Evolutionary conservation across 352 stramenopile species (phyloP).

Genomic region (Phytophthora europaea): DNA sequence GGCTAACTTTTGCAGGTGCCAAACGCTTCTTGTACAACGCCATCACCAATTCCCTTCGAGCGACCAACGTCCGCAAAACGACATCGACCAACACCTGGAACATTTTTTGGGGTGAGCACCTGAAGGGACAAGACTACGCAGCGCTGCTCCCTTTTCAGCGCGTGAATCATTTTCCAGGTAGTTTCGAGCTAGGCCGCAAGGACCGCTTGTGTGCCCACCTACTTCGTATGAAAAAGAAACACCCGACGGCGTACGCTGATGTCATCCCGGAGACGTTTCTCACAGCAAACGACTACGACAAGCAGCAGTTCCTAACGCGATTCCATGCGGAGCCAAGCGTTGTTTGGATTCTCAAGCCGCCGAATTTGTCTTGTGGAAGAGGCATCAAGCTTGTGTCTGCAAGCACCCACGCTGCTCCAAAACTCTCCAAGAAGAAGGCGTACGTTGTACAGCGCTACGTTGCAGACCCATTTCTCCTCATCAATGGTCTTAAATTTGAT

Average conservation of each 20-base stretch:
- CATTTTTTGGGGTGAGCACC: slow-evolving; percentile 79
- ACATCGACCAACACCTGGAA: slow-evolving; percentile 57
- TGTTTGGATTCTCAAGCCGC: slow-evolving; percentile 88
- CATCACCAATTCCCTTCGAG: slow-evolving; percentile 65
- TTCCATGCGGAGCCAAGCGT: slow-evolving; percentile 53
- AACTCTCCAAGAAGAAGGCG: slow-evolving; percentile 75
- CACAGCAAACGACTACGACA: slow-evolving; percentile 77
- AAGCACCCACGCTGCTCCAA: slow-evolving; percentile 46
- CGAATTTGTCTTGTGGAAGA: slow-evolving; percentile 78
- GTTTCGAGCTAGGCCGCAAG: slow-evolving; percentile 84
- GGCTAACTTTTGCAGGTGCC: slow-evolving; percentile 64
- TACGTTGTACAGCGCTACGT: slow-evolving; percentile 86
- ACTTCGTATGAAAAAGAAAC: slow-evolving; percentile 73
- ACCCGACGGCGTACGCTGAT: slow-evolving; percentile 49
- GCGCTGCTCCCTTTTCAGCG: slow-evolving; percentile 61
- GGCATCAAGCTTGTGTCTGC: slow-evolving; percentile 80
- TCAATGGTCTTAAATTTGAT: slow-evolving; percentile 94
- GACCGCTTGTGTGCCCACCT: slow-evolving; percentile 70
- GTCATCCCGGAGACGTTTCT: slow-evolving; percentile 83
- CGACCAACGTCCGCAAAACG: slow-evolving; percentile 51
- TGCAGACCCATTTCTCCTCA: slow-evolving; percentile 80
- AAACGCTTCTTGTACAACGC: slow-evolving; percentile 87
- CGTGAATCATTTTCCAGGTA: slow-evolving; percentile 84
- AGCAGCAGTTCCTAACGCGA: slow-evolving; percentile 65
- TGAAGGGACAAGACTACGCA: slow-evolving; percentile 56